Percentiles rank a stretch among this genome's conserved stretches.
These are phyloP conservation scores for Talaromyces trachyspermus DNA, from an alignment of 495 filamentous ascomycete species.

Conservation along the genomic window DNA sequence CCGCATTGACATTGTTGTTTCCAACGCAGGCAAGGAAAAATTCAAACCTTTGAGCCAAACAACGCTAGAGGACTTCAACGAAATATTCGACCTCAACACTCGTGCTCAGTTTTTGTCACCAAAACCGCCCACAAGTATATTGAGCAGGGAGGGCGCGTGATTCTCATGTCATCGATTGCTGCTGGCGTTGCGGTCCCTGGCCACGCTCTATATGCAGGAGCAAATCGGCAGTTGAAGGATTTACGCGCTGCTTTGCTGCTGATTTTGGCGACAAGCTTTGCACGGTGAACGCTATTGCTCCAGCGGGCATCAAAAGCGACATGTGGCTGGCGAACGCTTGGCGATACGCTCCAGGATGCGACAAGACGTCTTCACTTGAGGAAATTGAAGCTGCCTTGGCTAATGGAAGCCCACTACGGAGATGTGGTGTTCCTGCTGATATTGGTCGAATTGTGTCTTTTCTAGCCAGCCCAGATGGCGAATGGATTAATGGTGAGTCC, in stretches of 20 bases:
- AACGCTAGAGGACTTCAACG: slow-evolving; percentile 67
- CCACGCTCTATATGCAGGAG: slow-evolving; percentile 70
- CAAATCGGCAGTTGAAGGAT: slow-evolving; percentile 75
- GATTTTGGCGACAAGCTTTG: slow-evolving; percentile 67
- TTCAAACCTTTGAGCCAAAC: slow-evolving; percentile 53
- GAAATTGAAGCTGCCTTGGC: slow-evolving; percentile 36
- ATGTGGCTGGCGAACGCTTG: slow-evolving; percentile 64
- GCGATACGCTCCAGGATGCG: slow-evolving; percentile 53
- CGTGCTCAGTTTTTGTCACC: slow-evolving; percentile 76
- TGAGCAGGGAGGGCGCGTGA: slow-evolving; percentile 57
- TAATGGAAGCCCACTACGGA: slow-evolving; percentile 38
- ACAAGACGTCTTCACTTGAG: slow-evolving; percentile 29
- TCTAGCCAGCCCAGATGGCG: slow-evolving; percentile 45
- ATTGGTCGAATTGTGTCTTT: slow-evolving; percentile 53
- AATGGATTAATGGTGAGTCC: slow-evolving; percentile 54
- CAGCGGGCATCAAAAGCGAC: slow-evolving; percentile 71
- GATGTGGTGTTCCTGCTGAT: slow-evolving; percentile 49
- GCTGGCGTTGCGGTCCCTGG: slow-evolving; percentile 55
- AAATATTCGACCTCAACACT: slow-evolving; percentile 69
- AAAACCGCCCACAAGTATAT: slow-evolving; percentile 67
- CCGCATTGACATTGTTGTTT: slow-evolving; percentile 62
- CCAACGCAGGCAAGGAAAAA: slow-evolving; percentile 49
- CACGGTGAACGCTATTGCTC: slow-evolving; percentile 71
- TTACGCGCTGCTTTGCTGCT: slow-evolving; percentile 64
- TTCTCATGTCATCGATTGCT: slow-evolving; percentile 48